Evolutionary conservation across 2,329 filamentous ascomycete genomes (phyloP), one percentile per base, ranked within the genome.

Genomic region (Pestalotiopsis sp.): DNA sequence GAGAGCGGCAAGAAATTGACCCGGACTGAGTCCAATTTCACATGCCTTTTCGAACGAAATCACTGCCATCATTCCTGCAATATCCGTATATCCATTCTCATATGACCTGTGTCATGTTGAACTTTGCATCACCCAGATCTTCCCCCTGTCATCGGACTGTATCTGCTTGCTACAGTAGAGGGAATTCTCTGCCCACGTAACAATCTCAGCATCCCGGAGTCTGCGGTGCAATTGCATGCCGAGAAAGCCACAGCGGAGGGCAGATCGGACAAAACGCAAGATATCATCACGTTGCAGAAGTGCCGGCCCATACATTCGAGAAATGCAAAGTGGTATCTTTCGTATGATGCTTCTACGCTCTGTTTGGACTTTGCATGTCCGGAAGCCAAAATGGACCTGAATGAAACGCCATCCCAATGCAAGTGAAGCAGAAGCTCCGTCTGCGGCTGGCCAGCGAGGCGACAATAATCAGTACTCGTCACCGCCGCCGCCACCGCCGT

Each of bases 401-500:
- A 65, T 31, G 52, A 67, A 56, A 69, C 68, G 65, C 68, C 68
- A 27, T 64, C 25, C 59, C 61, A 65, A 69, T 67, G 65, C 59
- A 59, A 56, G n/a, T n/a, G 31, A 63, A 36, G 36, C 13, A 63
- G 17, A 61, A 58, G 20, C 38, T 49, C 23, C 36, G 65, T 61
- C 25, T 41, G 61, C n/a, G 20, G 27, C 58, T 70, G 41, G 13
- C 62, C 11, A 52, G 20, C 17, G 7, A 57, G 41, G 14, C 4
- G 25, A 61, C 20, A 52, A 20, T 20, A 17, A 39, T 52, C 57
- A 74, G 58, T 74, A 72, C 71, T 75, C 72, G 11, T 73, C 72
- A n/a, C 70, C 78, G 6, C 79, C 80, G 6, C 77, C 81, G 6
- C 77, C 81, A 31, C 78, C 86, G 41, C 86, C 87, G 27, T 86